A percentile compares a stretch with the other conserved stretches of the same genome.
phyloP scores from a whole-genome alignment of 139 green algal species.

The Coelastrella sp. region DNA sequence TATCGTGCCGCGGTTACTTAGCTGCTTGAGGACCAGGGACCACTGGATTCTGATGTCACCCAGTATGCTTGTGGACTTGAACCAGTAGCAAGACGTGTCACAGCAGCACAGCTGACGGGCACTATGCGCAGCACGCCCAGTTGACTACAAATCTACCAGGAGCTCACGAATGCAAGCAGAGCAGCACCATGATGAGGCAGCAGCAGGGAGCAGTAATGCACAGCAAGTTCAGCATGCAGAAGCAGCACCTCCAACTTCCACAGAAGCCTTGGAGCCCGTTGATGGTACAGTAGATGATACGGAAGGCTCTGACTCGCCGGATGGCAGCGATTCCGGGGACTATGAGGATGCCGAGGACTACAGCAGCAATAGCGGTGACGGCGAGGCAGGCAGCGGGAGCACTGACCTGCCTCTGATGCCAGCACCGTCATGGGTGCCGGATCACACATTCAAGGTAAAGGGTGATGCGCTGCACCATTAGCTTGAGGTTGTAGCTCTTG shows the following conservation, averaged over 20 bases:
- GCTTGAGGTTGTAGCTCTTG: too few species aligned
- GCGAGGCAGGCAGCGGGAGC: neutral
- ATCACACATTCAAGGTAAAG: slow-evolving; percentile 44
- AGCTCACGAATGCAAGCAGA: neutral
- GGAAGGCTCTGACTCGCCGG: neutral
- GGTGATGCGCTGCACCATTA: too few species aligned
- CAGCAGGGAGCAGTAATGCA: slow-evolving; percentile 30
- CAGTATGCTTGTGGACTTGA: neutral
- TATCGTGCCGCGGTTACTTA: too few species aligned
- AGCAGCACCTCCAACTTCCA: too few species aligned
- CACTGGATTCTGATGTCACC: neutral
- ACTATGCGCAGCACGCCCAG: neutral
- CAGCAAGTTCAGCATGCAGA: neutral
- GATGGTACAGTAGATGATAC: neutral
- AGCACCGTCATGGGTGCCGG: slow-evolving; percentile 20
- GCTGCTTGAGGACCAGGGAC: too few species aligned
- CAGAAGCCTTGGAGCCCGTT: too few species aligned
- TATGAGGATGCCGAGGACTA: neutral
- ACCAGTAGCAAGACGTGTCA: neutral
- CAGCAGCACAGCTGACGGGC: neutral
- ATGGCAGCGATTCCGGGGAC: neutral
- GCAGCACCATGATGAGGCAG: slow-evolving; percentile 11
- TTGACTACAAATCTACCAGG: too few species aligned
- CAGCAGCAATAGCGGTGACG: neutral
- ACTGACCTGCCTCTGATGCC: slow-evolving; percentile 25